Evolutionary conservation across 805 yeast species (phyloP).

Genomic region (Hanseniaspora taiwanica): DNA sequence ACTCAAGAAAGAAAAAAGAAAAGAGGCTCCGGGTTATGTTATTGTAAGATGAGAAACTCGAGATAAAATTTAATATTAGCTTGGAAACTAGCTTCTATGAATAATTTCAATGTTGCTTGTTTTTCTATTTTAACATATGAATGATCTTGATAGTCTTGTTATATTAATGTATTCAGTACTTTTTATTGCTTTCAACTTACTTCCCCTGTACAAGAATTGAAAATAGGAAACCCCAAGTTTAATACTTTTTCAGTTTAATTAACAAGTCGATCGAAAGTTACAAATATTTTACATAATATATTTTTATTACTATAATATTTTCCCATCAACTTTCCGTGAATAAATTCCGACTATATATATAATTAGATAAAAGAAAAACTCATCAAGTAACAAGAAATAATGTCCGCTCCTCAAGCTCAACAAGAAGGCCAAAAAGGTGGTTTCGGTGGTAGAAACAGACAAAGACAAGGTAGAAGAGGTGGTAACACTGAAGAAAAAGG

Average conservation of each 20-base stretch:
- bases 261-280: slow-evolving; percentile 45
- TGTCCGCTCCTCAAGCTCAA: slow-evolving; percentile 28
- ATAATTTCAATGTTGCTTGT: too few relatives aligned
- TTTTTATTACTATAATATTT: slow-evolving; percentile 10
- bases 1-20: too few relatives aligned
- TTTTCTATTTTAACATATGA: too few relatives aligned
- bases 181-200: background rate
- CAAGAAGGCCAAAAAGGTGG: slow-evolving; percentile 36
- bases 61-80: too few relatives aligned
- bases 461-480: slow-evolving; percentile 48
- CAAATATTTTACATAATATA: slow-evolving; percentile 8
- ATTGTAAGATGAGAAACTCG: too few relatives aligned
- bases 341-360: slow-evolving; percentile 30
- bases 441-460: slow-evolving; percentile 43
- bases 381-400: slow-evolving; percentile 13
- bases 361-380: slow-evolving; percentile 4
- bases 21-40: too few relatives aligned
- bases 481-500: slow-evolving; percentile 91
- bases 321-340: slow-evolving; percentile 39
- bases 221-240: slow-evolving; percentile 3
- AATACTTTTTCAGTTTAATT: background rate
- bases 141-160: too few relatives aligned
- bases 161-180: too few relatives aligned
- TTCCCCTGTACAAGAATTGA: background rate
- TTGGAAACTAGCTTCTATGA: too few relatives aligned